Evolutionary conservation across 2,329 filamentous ascomycete species (phyloP).

Genomic region (Aspergillus transmontanensis): DNA sequence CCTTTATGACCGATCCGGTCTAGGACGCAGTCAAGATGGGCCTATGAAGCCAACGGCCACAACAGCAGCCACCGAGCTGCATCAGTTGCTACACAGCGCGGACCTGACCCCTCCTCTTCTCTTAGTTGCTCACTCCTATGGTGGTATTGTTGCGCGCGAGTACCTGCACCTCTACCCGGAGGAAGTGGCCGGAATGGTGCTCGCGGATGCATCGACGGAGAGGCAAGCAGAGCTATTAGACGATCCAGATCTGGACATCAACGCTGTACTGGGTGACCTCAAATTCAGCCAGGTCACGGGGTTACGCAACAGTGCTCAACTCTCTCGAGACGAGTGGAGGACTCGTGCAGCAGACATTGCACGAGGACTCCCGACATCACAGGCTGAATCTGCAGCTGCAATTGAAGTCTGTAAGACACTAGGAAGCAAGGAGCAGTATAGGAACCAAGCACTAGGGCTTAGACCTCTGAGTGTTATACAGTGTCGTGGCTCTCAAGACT

Average conservation of each 20-base stretch:
- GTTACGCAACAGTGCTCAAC: slow-evolving; percentile 27
- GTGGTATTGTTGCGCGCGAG: slow-evolving; percentile 42
- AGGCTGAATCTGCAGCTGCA: slow-evolving; percentile 26
- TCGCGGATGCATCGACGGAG: slow-evolving; percentile 41
- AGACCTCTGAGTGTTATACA: slow-evolving; percentile 41
- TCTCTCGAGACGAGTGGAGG: slow-evolving; percentile 40
- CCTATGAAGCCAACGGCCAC: slow-evolving; percentile 23
- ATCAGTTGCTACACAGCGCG: slow-evolving; percentile 27
- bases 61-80: slow-evolving; percentile 34
- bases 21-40: slow-evolving; percentile 36
- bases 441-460: slow-evolving; percentile 27
- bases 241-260: slow-evolving; percentile 34
- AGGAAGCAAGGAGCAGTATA: slow-evolving; percentile 34
- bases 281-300: slow-evolving; percentile 37
- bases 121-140: slow-evolving; percentile 45
- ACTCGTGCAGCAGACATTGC: slow-evolving; percentile 33
- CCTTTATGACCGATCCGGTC: slow-evolving; percentile 43
- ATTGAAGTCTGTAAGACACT: slow-evolving; percentile 31
- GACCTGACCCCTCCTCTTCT: slow-evolving; percentile 32
- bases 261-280: slow-evolving; percentile 33
- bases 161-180: slow-evolving; percentile 36
- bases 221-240: slow-evolving; percentile 32
- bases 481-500: slow-evolving; percentile 36
- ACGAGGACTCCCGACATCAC: slow-evolving; percentile 21
- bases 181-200: slow-evolving; percentile 40